Conservation (phyloP, 345 rosid genomes). For the Arabidopsis arenosa region DNA sequence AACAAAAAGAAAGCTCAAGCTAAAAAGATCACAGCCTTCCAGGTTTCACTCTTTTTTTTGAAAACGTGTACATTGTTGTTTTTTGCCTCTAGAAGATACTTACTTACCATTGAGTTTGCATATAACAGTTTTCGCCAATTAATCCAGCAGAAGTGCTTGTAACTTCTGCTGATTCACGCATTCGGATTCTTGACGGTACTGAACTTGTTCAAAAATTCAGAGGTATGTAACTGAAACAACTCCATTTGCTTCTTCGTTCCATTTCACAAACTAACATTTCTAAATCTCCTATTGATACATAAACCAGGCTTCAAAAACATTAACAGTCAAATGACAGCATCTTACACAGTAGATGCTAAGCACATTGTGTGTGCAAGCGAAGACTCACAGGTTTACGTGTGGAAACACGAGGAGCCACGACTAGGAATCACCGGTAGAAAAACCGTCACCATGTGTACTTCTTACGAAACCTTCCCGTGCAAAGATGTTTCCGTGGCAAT, state of each 20-base stretch:
- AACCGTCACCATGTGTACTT: conserved; percentile 45
- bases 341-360: conserved; percentile 74
- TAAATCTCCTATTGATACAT: background rate
- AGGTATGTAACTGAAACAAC: conserved; percentile 51
- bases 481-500: conserved; percentile 89
- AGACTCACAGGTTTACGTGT: conserved; percentile 82
- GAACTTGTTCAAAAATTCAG: conserved; percentile 68
- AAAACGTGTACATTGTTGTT: background rate
- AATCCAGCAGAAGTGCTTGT: conserved; percentile 84
- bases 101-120: conserved; percentile 23
- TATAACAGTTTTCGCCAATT: conserved; percentile 67
- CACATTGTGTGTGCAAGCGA: conserved; percentile 79
- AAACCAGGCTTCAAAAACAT: conserved; percentile 75
- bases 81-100: background rate
- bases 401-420: conserved; percentile 69
- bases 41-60: conserved; percentile 49
- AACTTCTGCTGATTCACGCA: conserved; percentile 88
- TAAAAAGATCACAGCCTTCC: conserved; percentile 91
- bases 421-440: conserved; percentile 53
- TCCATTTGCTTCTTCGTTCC: background rate
- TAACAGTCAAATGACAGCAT: conserved; percentile 88
- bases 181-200: conserved; percentile 71
- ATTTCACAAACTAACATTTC: background rate
- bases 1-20: conserved; percentile 66
- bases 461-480: conserved; percentile 75